Conservation (phyloP, 2,329 filamentous ascomycete genomes). For the Hypoxylon sp. region DNA sequence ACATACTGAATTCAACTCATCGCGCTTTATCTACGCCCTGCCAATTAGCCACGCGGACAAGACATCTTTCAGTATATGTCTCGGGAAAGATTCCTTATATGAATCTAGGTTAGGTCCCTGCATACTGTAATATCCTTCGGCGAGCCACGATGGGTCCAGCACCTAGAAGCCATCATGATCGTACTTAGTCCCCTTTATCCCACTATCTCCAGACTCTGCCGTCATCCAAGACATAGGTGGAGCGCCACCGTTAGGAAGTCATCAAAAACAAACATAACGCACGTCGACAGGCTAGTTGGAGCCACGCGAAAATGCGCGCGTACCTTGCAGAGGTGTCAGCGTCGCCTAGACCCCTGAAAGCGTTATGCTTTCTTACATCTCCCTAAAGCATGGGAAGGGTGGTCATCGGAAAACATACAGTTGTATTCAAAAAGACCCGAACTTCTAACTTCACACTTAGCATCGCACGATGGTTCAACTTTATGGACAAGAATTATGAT, state of each 20-base stretch:
- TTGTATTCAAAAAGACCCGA: slow-evolving; percentile 34
- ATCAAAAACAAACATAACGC: slow-evolving; percentile 9
- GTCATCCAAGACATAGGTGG: slow-evolving; percentile 3
- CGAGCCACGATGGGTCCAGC: slow-evolving; percentile 21
- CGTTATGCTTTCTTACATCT: slow-evolving; percentile 20
- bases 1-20: slow-evolving; percentile 14
- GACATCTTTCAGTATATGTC: slow-evolving; percentile 25
- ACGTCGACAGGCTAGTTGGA: slow-evolving; percentile 10
- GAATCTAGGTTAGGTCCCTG: slow-evolving; percentile 21
- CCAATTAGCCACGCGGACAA: slow-evolving; percentile 11
- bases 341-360: slow-evolving; percentile 11
- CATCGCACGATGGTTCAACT: slow-evolving; percentile 13
- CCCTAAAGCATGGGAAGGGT: slow-evolving; percentile 18
- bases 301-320: slow-evolving; percentile 29
- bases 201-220: slow-evolving; percentile 10
- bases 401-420: slow-evolving; percentile 8
- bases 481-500: slow-evolving; percentile 22
- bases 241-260: slow-evolving; percentile 5
- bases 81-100: slow-evolving; percentile 37
- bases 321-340: slow-evolving; percentile 38
- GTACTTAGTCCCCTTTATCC: slow-evolving; percentile 12
- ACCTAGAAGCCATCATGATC: slow-evolving; percentile 23
- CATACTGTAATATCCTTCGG: slow-evolving; percentile 25
- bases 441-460: slow-evolving; percentile 21
- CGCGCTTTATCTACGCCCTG: background rate